Base-by-base conservation (phyloP, 768 basidiomycete genomes). In the Pleurotus eryngii region DNA sequence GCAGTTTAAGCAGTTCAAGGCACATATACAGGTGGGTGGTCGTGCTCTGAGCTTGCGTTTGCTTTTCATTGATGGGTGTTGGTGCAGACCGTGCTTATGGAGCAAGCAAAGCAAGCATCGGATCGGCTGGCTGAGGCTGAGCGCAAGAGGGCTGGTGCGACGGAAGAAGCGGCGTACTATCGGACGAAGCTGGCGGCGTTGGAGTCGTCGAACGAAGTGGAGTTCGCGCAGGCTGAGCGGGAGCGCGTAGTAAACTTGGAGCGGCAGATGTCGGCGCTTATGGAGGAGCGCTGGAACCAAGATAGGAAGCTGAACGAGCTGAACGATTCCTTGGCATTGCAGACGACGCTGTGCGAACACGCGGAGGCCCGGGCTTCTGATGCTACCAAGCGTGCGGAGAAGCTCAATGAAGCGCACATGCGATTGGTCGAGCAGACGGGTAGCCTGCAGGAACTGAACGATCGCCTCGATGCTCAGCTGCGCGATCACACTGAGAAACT, bases 131-230 rank as follows among this genome's bases (percentile, higher is more conserved):
- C 83, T 3, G 90, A 93, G 53, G 89, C 91, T 0, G 92, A 95
- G 61, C 83, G 89, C 50, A 72, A 85, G 60, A 87, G 89, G 60
- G 70, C 79, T 5, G 86, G 83, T 43, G 97, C 97, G 1, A 73
- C 90, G 6, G 92, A 98, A 70, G 97, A 99, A 72, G 90, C 95
- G 2, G 92, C 95, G 1, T 98, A 90, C 74, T 97, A 95, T 68
- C 92, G 95, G 49, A 92, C 95, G 47, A 98, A 98, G 73, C 76
- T 96, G n/a, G 81, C 86, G 2, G 94, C 96, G 0, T 72, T 92
- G 50, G 97, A 98, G 68, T 73, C 81, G 1, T 78, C 81, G 45
- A 81, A 84, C 15, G 81, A 86, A 8, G 66, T 73, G 5, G 95
- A 96, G 35, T 65, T 85, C 2, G 72, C 77, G 30, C 85, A 85